Evolutionary conservation across 192 early-diverging fungal species (phyloP).

Genomic region (Obelidium mucronatum): DNA sequence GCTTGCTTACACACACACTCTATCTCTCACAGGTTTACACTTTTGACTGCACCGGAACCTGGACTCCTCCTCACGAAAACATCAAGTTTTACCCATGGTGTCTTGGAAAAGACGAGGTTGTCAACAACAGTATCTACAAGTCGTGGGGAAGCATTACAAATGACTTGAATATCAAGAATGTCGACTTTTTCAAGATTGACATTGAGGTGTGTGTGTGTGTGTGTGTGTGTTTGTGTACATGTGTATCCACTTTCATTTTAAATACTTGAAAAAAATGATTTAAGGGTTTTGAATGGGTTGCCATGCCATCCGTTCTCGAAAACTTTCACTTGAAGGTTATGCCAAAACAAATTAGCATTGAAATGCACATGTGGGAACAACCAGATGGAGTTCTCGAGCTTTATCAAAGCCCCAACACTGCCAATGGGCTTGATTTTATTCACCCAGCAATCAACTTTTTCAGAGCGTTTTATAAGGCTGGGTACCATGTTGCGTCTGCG

Average conservation of each 20-base stretch:
- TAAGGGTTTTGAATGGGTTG: slow-evolving; percentile 5
- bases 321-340: background rate
- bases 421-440: background rate
- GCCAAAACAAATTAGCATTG: background rate
- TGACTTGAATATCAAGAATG: background rate
- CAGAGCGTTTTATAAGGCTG: background rate
- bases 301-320: background rate
- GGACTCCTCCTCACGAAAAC: background rate
- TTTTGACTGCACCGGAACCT: slow-evolving; percentile 1
- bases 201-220: background rate
- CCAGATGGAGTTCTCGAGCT: background rate
- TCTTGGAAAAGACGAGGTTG: slow-evolving; percentile 10
- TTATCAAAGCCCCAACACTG: background rate
- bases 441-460: slow-evolving; percentile 3
- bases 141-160: background rate
- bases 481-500: background rate
- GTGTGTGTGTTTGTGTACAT: no score
- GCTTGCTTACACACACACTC: no score
- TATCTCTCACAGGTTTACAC: background rate
- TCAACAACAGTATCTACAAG: background rate
- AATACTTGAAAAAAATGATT: background rate
- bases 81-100: slow-evolving; percentile 3
- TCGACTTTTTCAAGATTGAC: slow-evolving; percentile 1
- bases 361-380: background rate
- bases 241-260: background rate